Conservation (phyloP, 2,329 filamentous ascomycete genomes). For the Xylaria sp. region DNA sequence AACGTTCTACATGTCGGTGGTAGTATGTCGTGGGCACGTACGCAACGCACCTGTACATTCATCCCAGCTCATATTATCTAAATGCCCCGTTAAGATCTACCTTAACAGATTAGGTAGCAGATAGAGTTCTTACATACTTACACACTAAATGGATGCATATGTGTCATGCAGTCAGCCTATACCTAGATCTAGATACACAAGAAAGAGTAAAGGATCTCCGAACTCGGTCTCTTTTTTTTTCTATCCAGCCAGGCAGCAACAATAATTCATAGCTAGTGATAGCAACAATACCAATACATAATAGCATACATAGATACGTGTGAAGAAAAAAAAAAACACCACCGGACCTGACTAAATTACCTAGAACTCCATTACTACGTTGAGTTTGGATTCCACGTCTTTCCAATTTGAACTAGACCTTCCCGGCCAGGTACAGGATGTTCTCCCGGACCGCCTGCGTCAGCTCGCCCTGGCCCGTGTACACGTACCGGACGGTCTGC, state of each 20-base stretch:
- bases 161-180: neutral
- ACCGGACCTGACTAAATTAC: neutral
- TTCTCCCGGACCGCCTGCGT: conserved; percentile 54
- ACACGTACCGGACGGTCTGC: conserved; percentile 58
- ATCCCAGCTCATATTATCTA: no score
- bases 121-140: neutral
- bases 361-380: neutral
- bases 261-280: neutral
- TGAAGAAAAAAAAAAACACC: neutral
- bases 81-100: no score
- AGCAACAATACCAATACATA: no score
- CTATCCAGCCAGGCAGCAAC: neutral
- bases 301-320: neutral
- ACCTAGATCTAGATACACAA: no score
- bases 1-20: no score
- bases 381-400: neutral
- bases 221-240: neutral
- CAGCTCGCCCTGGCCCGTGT: conserved; percentile 52
- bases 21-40: no score
- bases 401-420: conserved; percentile 35
- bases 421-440: conserved; percentile 58
- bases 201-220: no score
- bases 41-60: no score
- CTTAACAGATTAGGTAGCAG: no score
- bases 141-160: neutral